phyloP scores from a whole-genome alignment of 768 basidiomycete species.

The Termitomyces sp. region DNA sequence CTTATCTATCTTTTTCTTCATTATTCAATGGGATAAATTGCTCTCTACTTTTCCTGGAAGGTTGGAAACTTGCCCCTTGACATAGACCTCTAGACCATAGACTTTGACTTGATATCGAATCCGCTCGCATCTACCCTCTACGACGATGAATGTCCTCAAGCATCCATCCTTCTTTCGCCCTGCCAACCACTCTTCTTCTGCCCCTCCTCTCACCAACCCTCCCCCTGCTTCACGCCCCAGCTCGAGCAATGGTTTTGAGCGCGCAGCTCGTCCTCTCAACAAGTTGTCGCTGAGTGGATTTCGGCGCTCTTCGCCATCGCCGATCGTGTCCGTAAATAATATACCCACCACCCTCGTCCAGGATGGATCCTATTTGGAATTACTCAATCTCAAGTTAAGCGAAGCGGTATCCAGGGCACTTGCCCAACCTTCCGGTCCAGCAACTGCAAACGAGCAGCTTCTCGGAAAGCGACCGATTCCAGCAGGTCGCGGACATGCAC shows the following conservation, averaged over 20 bases:
- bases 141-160: constrained; percentile 64
- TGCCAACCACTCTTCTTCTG: constrained; percentile 58
- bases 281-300: constrained; percentile 58
- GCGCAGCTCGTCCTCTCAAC: constrained; percentile 44
- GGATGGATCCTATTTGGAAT: constrained; percentile 77
- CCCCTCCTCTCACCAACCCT: constrained; percentile 31
- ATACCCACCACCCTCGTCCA: constrained; percentile 50
- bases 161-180: constrained; percentile 64
- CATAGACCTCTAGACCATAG: constrained; percentile 27
- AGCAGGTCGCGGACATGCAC: constrained; percentile 59
- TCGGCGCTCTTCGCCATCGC: constrained; percentile 49
- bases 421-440: constrained; percentile 55
- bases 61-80: constrained; percentile 18
- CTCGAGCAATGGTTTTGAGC: constrained; percentile 34
- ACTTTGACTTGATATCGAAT: constrained; percentile 9
- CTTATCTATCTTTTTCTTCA: constrained; percentile 13
- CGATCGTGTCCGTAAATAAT: constrained; percentile 26
- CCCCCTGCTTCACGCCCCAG: constrained; percentile 31
- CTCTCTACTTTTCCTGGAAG: constrained; percentile 19
- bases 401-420: constrained; percentile 79
- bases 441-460: constrained; percentile 46
- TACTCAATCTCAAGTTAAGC: constrained; percentile 70
- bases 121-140: constrained; percentile 13
- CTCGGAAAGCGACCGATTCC: constrained; percentile 70
- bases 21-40: constrained; percentile 53